A percentile compares a stretch with the other conserved stretches of the same genome.
phyloP scores from a whole-genome alignment of 208 protist genomes.

The Leishmania guyanensis region DNA sequence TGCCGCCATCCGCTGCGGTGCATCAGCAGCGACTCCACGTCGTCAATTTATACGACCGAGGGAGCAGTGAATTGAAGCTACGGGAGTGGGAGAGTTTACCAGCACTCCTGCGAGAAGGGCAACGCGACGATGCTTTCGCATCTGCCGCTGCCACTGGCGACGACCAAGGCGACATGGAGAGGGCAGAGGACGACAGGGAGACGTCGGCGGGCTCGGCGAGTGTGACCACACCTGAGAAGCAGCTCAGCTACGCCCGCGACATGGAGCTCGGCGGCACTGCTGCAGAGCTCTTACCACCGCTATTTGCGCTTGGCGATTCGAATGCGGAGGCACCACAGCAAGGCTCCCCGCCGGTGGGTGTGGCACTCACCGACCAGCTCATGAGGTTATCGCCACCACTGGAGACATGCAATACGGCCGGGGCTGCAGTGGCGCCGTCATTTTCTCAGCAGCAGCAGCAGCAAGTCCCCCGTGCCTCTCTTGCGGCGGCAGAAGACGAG shows the following conservation, averaged over 20 bases:
- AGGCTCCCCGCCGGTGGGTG: background rate
- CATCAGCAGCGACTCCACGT: background rate
- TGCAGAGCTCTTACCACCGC: background rate
- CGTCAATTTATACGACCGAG: conserved; percentile 1
- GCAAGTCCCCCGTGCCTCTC: background rate
- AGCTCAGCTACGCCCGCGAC: conserved; percentile 3
- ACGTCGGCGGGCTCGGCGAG: conserved; percentile 7
- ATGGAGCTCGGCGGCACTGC: background rate
- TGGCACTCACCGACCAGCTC: conserved; percentile 27
- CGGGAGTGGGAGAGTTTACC: background rate
- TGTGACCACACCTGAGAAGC: conserved; percentile 27
- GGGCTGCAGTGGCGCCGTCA: background rate
- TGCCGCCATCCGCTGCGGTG: background rate
- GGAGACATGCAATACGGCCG: background rate
- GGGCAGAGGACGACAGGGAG: background rate
- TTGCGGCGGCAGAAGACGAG: background rate
- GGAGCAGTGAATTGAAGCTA: background rate
- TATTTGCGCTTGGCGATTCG: background rate
- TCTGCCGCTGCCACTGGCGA: background rate
- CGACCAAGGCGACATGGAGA: background rate
- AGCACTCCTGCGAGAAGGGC: background rate
- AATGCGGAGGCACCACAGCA: background rate
- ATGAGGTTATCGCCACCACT: background rate
- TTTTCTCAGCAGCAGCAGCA: background rate
- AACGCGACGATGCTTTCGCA: background rate